phyloP scores from a whole-genome alignment of 176 grass and related monocot species.

The Carex myosuroides region DNA sequence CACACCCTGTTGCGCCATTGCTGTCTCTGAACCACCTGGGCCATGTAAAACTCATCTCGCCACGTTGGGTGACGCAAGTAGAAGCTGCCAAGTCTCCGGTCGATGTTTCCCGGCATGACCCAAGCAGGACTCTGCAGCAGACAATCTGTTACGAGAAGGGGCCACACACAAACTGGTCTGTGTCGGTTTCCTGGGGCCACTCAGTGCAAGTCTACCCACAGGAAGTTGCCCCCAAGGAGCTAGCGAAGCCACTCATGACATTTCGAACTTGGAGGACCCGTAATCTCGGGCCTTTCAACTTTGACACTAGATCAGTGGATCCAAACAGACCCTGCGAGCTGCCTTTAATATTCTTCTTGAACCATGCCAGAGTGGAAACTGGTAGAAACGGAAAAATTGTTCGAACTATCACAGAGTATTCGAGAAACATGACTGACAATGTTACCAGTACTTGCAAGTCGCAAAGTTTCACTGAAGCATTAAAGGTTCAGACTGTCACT shows the following conservation, averaged over 20 bases:
- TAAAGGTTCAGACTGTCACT: conserved; percentile 34
- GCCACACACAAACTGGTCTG: conserved; percentile 47
- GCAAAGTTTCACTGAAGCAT: conserved; percentile 40
- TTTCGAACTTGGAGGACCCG: conserved; percentile 72
- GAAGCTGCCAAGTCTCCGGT: conserved; percentile 37
- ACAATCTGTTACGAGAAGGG: conserved; percentile 67
- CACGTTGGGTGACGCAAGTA: conserved; percentile 16
- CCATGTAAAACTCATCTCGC: conserved; percentile 52
- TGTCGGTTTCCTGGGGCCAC: conserved; percentile 76
- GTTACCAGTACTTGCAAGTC: conserved; percentile 14
- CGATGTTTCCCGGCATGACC: conserved; percentile 36
- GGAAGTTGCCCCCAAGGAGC: conserved; percentile 32
- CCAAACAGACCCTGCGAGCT: conserved; percentile 32
- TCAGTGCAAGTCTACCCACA: conserved; percentile 64
- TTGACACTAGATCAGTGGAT: conserved; percentile 40
- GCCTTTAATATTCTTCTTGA: conserved; percentile 52
- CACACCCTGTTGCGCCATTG: conserved; percentile 74
- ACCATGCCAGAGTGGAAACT: conserved; percentile 15
- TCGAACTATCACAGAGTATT: conserved; percentile 58
- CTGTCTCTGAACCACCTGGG: conserved; percentile 88
- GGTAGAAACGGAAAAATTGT: background rate
- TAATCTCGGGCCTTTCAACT: conserved; percentile 57
- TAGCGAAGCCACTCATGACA: conserved; percentile 60
- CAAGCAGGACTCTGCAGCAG: conserved; percentile 56
- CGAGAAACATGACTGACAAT: background rate